phyloP scores from a whole-genome alignment of 78 protist species.

The Dictyostelium purpureum region DNA sequence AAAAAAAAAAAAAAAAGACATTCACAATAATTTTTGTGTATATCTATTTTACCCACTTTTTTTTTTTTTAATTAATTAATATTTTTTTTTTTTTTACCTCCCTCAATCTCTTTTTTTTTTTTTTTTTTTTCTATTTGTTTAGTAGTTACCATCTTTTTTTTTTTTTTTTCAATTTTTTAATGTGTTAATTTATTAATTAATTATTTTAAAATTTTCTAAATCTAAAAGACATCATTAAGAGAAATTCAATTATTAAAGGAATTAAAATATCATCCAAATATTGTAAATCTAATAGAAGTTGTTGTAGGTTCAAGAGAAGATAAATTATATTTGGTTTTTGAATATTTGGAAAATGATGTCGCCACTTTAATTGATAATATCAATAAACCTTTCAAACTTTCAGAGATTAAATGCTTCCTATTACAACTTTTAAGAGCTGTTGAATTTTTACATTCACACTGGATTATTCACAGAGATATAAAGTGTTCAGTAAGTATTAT shows the following conservation, averaged over 20 bases:
- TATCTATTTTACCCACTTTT: no score
- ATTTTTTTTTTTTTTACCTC: no score
- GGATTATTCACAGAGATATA: conserved; percentile 97
- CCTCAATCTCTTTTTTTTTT: no score
- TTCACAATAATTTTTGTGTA: no score
- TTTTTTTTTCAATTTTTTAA: no score
- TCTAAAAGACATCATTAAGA: conserved; percentile 94
- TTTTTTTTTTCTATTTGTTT: no score
- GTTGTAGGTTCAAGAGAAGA: conserved; percentile 28
- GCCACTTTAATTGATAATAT: conserved; percentile 73
- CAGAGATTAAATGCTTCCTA: conserved; percentile 51
- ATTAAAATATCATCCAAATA: conserved; percentile 95
- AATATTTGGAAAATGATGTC: conserved; percentile 96
- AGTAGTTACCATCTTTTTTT: no score
- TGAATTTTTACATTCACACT: conserved; percentile 88
- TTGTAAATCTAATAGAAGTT: conserved; percentile 85
- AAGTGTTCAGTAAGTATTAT: conserved; percentile 87
- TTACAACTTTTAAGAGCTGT: conserved; percentile 91
- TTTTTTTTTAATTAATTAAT: no score
- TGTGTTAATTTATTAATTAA: neutral
- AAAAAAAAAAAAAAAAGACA: no score
- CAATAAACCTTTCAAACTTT: conserved; percentile 19
- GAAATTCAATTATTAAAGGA: conserved; percentile 98
- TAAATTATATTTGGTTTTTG: conserved; percentile 98
- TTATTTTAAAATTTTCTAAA: no score